Evolutionary conservation across 2,329 filamentous ascomycete genomes (phyloP).

Genomic region (Hymenoscyphus scutula): DNA sequence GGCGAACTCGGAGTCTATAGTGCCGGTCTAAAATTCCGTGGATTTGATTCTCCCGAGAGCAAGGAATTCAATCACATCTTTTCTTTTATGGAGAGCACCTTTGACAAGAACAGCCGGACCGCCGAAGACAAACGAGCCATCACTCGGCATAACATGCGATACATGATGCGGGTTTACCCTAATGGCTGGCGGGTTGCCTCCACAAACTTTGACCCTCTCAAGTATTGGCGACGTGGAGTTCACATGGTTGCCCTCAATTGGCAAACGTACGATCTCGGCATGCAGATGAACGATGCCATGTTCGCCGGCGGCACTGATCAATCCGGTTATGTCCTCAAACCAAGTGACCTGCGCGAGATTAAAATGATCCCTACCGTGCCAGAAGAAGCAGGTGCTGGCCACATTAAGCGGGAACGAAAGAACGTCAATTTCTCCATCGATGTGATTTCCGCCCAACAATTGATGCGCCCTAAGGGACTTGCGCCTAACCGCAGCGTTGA

Average conservation of each 20-base stretch:
- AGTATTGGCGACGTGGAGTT: conserved; percentile 91
- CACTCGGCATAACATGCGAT: conserved; percentile 85
- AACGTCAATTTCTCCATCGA: conserved; percentile 82
- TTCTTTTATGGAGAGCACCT: conserved; percentile 88
- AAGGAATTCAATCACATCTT: conserved; percentile 92
- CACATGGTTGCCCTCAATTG: conserved; percentile 98
- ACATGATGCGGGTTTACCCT: conserved; percentile 93
- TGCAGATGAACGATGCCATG: conserved; percentile 98
- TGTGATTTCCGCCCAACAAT: conserved; percentile 89
- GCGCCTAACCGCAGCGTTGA: conserved; percentile 76
- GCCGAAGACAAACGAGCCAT: conserved; percentile 74
- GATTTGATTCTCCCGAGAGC: conserved; percentile 75
- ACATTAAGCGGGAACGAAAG: conserved; percentile 72
- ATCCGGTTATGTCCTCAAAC: conserved; percentile 92
- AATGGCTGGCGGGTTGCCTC: conserved; percentile 78
- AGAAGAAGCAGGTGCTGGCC: conserved; percentile 49
- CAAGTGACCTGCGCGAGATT: conserved; percentile 75
- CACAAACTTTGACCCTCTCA: conserved; percentile 90
- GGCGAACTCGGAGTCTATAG: conserved; percentile 82
- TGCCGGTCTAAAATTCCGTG: conserved; percentile 74
- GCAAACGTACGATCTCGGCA: conserved; percentile 94
- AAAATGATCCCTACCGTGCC: conserved; percentile 54
- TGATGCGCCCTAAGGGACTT: conserved; percentile 74
- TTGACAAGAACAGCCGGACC: conserved; percentile 75
- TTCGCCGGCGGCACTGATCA: conserved; percentile 85